Evolutionary conservation across 805 yeast genomes (phyloP).

Genomic region (Priceomyces haplophilus): DNA sequence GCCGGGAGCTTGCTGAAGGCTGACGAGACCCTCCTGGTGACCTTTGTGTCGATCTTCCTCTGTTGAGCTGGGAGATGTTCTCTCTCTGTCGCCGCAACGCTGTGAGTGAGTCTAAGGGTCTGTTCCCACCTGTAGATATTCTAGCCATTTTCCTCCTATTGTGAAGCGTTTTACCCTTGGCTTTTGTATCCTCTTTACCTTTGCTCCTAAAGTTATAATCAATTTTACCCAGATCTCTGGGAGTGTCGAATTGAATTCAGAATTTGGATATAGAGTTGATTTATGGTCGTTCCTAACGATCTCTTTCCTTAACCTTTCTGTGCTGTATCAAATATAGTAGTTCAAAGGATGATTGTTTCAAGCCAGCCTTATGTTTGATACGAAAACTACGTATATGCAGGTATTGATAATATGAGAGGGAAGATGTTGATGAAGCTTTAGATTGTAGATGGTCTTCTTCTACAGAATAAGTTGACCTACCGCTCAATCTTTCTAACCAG

Average conservation of each 20-base stretch:
- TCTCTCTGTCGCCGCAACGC: constrained; percentile 12
- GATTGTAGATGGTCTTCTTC: too few relatives aligned
- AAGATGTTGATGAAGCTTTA: too few relatives aligned
- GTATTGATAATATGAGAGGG: background rate
- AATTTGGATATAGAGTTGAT: background rate
- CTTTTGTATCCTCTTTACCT: too few relatives aligned
- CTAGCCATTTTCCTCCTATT: constrained; percentile 9
- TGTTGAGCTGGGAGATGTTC: constrained; percentile 7
- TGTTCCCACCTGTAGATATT: constrained; percentile 10
- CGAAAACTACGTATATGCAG: background rate
- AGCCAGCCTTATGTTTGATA: constrained; percentile 1
- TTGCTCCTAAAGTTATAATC: too few relatives aligned
- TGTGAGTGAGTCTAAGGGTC: constrained; percentile 7
- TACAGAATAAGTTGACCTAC: too few relatives aligned
- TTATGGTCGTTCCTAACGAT: background rate
- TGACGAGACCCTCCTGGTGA: constrained; percentile 6
- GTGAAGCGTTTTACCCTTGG: too few relatives aligned
- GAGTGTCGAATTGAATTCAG: too few relatives aligned
- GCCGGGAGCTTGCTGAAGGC: constrained; percentile 10
- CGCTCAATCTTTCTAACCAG: too few relatives aligned
- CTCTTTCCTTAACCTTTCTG: background rate
- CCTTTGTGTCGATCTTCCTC: constrained; percentile 4
- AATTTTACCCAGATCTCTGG: too few relatives aligned
- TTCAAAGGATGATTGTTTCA: background rate
- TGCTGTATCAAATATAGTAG: background rate